phyloP scores from a whole-genome alignment of 83 land plant species.

The Picea engelmannii region DNA sequence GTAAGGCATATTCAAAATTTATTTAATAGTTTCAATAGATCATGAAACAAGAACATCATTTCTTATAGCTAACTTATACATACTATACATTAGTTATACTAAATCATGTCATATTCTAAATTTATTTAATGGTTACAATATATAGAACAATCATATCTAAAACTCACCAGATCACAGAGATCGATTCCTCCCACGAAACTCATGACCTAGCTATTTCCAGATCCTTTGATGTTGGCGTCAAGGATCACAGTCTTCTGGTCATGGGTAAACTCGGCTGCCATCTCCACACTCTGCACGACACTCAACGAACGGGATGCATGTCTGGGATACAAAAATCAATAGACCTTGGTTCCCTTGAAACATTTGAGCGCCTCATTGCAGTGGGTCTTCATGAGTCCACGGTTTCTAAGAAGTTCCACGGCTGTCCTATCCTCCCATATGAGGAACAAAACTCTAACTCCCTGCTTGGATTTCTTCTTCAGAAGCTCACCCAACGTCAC shows the following conservation, averaged over 20 bases:
- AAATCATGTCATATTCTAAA: too few relatives aligned
- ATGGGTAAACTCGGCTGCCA: constrained; percentile 42
- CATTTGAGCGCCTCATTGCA: constrained; percentile 35
- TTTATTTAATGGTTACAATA: too few relatives aligned
- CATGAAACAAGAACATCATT: too few relatives aligned
- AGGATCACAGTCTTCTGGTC: constrained; percentile 51
- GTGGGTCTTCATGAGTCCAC: neutral
- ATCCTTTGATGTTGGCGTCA: constrained; percentile 24
- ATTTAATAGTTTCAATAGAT: too few relatives aligned
- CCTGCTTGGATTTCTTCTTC: too few relatives aligned
- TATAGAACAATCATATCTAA: too few relatives aligned
- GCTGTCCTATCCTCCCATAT: too few relatives aligned
- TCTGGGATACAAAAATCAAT: constrained; percentile 39
- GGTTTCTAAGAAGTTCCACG: constrained; percentile 15
- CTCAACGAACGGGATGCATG: constrained; percentile 25
- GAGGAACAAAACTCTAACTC: too few relatives aligned
- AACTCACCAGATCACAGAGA: constrained; percentile 25
- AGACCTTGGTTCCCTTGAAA: constrained; percentile 34
- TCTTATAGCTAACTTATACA: too few relatives aligned
- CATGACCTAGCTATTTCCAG: constrained; percentile 15
- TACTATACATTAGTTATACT: too few relatives aligned
- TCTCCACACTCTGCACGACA: constrained; percentile 16
- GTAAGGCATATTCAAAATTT: too few relatives aligned
- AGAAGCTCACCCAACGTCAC: too few relatives aligned
- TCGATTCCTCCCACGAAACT: constrained; percentile 65